Conservation (phyloP, 495 filamentous ascomycete genomes). For the Trichoderma orchidacearum region DNA sequence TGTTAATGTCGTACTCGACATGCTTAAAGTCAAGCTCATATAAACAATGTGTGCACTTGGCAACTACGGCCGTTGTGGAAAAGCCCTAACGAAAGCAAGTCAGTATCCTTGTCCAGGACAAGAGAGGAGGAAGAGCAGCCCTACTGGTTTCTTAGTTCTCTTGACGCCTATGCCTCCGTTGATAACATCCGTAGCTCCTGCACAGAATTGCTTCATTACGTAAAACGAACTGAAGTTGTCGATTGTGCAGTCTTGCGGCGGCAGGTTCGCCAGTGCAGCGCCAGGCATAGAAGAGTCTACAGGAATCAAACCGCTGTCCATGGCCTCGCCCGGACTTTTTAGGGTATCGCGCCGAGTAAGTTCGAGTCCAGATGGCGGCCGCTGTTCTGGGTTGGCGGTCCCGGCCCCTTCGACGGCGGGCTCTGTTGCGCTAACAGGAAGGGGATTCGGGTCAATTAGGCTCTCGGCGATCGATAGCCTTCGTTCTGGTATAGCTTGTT, state of each 20-base stretch:
- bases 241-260: constrained; percentile 15
- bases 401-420: neutral
- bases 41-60: constrained; percentile 25
- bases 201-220: constrained; percentile 27
- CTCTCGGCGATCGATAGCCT: neutral
- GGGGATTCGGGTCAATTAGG: neutral
- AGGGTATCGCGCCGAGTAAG: neutral
- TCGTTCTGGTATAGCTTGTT: neutral
- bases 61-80: constrained; percentile 11
- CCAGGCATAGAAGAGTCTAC: neutral
- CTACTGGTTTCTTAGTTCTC: constrained; percentile 18
- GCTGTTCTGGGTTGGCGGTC: neutral
- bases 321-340: neutral
- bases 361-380: neutral
- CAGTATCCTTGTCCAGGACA: neutral
- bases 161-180: constrained; percentile 22
- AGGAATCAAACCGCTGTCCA: neutral
- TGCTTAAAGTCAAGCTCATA: constrained; percentile 24
- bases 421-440: neutral
- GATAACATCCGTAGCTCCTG: constrained; percentile 23
- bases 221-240: constrained; percentile 21
- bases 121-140: constrained; percentile 4
- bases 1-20: constrained; percentile 22
- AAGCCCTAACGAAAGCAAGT: constrained; percentile 11
- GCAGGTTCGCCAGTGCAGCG: neutral